A percentile compares a stretch with the other conserved stretches of the same genome.
These are phyloP conservation scores for Murraya koenigii DNA, from an alignment of 345 rosid genomes.

Conservation along the genomic window DNA sequence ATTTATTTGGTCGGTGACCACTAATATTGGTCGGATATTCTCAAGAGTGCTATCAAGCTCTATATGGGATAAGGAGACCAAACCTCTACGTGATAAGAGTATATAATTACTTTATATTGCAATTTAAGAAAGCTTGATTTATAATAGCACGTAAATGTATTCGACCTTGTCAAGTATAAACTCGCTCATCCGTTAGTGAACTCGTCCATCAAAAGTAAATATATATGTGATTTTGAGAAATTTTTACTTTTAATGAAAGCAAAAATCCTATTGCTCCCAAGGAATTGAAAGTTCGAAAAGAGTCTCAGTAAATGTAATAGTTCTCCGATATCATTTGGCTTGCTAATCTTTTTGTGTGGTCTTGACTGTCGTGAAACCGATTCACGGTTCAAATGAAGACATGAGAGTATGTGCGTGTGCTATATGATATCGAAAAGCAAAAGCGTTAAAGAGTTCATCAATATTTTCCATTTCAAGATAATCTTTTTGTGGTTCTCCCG, in stretches of 20 bases:
- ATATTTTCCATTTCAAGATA: not conserved
- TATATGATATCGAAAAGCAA: slow-evolving; percentile 64
- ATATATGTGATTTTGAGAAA: not conserved
- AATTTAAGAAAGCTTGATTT: not conserved
- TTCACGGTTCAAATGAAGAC: slow-evolving; percentile 72
- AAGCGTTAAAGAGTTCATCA: slow-evolving; percentile 18
- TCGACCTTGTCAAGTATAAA: not conserved
- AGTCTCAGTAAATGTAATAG: too few species aligned
- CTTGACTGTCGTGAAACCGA: slow-evolving; percentile 1
- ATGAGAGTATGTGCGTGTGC: slow-evolving; percentile 82
- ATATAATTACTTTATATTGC: not conserved
- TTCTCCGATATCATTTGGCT: too few species aligned
- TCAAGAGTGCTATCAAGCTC: not conserved
- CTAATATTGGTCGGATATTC: too few species aligned
- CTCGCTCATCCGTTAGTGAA: not conserved
- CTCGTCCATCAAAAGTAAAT: not conserved
- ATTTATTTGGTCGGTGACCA: too few species aligned
- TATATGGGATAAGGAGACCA: not conserved
- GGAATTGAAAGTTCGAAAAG: too few species aligned
- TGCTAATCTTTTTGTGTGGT: not conserved
- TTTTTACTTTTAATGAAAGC: too few species aligned
- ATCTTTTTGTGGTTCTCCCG: not conserved
- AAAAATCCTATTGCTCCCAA: too few species aligned
- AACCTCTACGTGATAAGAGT: too few species aligned
- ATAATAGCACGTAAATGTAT: not conserved